Base-by-base conservation (phyloP, 1,284 basidiomycete genomes). In the Rhodotorula mucilaginosa region DNA sequence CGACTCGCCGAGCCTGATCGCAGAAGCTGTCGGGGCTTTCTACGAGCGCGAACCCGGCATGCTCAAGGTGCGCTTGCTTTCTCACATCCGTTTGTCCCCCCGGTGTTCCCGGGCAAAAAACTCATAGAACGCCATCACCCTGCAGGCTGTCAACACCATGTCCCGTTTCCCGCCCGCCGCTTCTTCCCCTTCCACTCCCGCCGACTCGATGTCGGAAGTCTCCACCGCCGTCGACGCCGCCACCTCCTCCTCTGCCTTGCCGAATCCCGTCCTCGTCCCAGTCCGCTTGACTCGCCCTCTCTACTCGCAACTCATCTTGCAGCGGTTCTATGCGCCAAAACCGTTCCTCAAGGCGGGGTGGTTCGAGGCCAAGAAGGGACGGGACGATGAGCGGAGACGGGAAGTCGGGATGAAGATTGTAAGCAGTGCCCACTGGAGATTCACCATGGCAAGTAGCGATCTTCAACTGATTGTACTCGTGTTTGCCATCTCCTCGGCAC, bases 281-380 rank as follows among this genome's bases (percentile, higher is more conserved):
- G 84, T 85, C 0, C 84, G 93, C 8, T 87, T 96, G 87, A 95
- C 93, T 2, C 86, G 93, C 57, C 90, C 92, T 0, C 90, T 93
- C 0, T 98, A 97, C 81, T 96, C 95, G 2, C 95, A 97, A 78
- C 83, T 98, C 19, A 82, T 89, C 47, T 90, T 93, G 19, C 95
- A 98, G 80, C 90, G 89, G 71, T 98, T 97, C 81, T 90, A 90
- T 79, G 90, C 96, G 4, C 94, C 95, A 0, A 92, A 91, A 78
- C 84, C 91, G 31, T 98, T 97, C 78, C 92, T 46, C 79, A 83
- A 75, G 81, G 83, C 82, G 72, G 69, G 67, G 2, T 79, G 78
- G 78, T 57, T 23, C 31, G 46, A 44, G 4, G 61, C 49, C 48
- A 65, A 71, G 57, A 75, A 71, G 23, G 67, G 61, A 10, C 29